Conservation (phyloP, 495 filamentous ascomycete species). For the Hapsidospora chrysogenum region DNA sequence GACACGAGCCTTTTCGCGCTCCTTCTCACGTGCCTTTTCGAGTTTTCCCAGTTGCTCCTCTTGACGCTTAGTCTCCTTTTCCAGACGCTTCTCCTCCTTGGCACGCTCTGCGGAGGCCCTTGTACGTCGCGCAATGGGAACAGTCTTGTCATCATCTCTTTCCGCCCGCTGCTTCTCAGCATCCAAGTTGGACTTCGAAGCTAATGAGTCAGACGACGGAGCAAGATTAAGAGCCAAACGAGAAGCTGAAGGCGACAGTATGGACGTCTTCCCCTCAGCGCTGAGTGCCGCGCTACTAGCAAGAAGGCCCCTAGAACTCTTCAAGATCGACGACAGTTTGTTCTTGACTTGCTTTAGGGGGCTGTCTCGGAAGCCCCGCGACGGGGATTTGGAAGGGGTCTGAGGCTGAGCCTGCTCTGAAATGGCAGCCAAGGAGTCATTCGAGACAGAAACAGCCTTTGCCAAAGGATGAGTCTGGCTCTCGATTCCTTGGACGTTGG, state of each 20-base stretch:
- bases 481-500: background rate
- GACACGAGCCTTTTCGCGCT: conserved; percentile 43
- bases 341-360: conserved; percentile 78
- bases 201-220: conserved; percentile 21
- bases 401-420: conserved; percentile 31
- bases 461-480: background rate
- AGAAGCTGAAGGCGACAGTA: conserved; percentile 25
- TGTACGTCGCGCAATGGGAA: conserved; percentile 39
- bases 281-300: conserved; percentile 64
- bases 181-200: conserved; percentile 15
- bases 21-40: conserved; percentile 35
- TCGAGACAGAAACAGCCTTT: conserved; percentile 48
- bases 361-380: conserved; percentile 49
- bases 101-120: conserved; percentile 61
- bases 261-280: conserved; percentile 50
- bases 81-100: conserved; percentile 44
- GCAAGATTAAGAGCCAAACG: conserved; percentile 15
- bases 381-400: conserved; percentile 56
- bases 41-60: conserved; percentile 39
- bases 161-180: conserved; percentile 10
- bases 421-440: conserved; percentile 29
- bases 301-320: conserved; percentile 68
- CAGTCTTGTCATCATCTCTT: conserved; percentile 19
- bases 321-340: conserved; percentile 72
- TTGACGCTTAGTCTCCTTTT: conserved; percentile 35